These are phyloP conservation scores for Punica granatum DNA, from an alignment of 345 rosid species.

Conservation along the genomic window DNA sequence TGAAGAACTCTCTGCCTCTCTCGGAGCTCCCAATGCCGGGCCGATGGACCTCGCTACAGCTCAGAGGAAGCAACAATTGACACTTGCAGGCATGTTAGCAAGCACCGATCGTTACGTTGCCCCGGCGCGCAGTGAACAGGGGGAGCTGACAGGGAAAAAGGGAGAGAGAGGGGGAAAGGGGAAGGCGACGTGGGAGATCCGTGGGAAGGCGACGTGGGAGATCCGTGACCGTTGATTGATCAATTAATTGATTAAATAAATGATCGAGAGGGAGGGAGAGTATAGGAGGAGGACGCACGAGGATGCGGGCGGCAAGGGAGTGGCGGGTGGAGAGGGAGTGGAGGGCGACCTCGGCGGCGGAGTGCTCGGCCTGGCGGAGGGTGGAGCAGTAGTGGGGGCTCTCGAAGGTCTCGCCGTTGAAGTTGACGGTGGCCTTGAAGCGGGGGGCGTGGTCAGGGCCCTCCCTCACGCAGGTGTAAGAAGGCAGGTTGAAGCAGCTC, in stretches of 20 bases:
- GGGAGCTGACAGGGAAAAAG: neutral
- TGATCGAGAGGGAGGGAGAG: neutral
- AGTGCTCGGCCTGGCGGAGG: constrained; percentile 99
- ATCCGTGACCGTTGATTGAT: neutral
- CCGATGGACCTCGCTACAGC: neutral
- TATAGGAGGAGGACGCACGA: constrained; percentile 36
- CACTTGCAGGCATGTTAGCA: neutral
- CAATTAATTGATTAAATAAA: neutral
- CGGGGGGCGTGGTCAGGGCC: constrained; percentile 99
- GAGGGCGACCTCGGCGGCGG: constrained; percentile 99
- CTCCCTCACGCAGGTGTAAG: constrained; percentile 85
- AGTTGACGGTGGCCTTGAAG: constrained; percentile 95
- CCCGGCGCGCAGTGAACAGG: neutral
- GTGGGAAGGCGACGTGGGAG: too few relatives aligned
- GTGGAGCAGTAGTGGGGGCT: constrained; percentile 90
- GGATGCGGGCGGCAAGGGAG: constrained; percentile 96
- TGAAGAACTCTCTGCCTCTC: too few relatives aligned
- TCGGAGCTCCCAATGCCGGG: neutral
- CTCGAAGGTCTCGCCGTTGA: constrained; percentile 95
- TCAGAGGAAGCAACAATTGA: neutral
- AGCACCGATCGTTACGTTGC: neutral
- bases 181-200: too few relatives aligned
- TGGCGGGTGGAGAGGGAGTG: constrained; percentile 81
- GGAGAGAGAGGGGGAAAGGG: neutral
- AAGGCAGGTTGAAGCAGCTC: constrained; percentile 96